These are phyloP conservation scores for Populus nigra DNA, from an alignment of 345 rosid genomes.

Conservation along the genomic window DNA sequence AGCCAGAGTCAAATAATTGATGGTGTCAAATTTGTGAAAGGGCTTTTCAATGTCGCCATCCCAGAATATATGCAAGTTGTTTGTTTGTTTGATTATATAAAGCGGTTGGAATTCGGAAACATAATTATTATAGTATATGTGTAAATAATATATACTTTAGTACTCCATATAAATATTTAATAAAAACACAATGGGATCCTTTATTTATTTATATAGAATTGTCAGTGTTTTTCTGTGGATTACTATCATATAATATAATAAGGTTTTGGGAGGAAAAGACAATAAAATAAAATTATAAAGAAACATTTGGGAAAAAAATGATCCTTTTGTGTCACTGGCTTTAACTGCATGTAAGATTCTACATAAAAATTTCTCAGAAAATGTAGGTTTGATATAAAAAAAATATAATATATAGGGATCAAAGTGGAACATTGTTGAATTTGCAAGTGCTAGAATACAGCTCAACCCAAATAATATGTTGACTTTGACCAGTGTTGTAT, in stretches of 20 bases:
- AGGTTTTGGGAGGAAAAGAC: neutral
- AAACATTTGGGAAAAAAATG: neutral
- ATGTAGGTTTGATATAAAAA: neutral
- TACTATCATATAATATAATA: no score
- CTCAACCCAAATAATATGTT: neutral
- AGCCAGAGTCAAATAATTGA: neutral
- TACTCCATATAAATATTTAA: neutral
- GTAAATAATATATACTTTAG: neutral
- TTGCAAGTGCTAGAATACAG: neutral
- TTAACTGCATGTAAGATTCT: neutral
- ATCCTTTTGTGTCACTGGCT: neutral
- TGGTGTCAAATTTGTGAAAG: neutral
- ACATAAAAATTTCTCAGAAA: neutral
- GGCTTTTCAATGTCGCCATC: conserved; percentile 14
- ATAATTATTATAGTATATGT: neutral
- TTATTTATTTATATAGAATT: no score
- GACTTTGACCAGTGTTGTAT: neutral
- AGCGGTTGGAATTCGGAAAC: conserved; percentile 11
- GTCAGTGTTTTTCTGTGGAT: neutral
- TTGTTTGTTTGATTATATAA: neutral
- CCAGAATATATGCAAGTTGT: neutral
- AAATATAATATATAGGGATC: neutral
- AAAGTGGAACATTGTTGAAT: neutral
- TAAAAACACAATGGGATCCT: neutral
- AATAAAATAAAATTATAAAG: no score